A percentile compares a stretch with the other conserved stretches of the same genome.
phyloP scores from a whole-genome alignment of 768 basidiomycete genomes.

The Harrya chromipes region DNA sequence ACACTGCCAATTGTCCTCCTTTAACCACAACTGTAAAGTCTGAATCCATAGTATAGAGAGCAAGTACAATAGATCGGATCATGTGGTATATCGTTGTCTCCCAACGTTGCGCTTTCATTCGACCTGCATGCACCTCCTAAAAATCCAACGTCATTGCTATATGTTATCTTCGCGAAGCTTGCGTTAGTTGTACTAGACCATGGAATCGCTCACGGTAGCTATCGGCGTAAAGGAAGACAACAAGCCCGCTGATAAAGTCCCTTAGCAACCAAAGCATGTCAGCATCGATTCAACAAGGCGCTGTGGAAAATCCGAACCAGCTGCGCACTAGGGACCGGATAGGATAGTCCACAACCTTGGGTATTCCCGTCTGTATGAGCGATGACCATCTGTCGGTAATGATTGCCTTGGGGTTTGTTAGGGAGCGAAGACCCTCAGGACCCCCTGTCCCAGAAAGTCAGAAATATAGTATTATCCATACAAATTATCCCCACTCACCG shows the following conservation, averaged over 20 bases:
- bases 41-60: constrained; percentile 8
- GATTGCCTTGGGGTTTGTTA: constrained; percentile 88
- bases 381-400: constrained; percentile 85
- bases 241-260: constrained; percentile 50
- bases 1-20: too few species aligned
- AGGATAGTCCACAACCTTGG: constrained; percentile 83
- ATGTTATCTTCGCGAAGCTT: constrained; percentile 34
- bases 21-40: too few species aligned
- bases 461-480: constrained; percentile 5
- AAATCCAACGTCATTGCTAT: not conserved
- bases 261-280: constrained; percentile 25
- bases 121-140: not conserved
- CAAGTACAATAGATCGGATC: constrained; percentile 13
- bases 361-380: constrained; percentile 80
- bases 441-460: constrained; percentile 53
- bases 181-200: constrained; percentile 37
- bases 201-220: constrained; percentile 43
- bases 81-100: constrained; percentile 18
- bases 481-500: constrained; percentile 42
- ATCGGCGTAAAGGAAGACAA: constrained; percentile 49
- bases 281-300: not conserved
- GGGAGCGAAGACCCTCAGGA: constrained; percentile 84
- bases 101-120: not conserved
- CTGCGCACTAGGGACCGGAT: constrained; percentile 67
- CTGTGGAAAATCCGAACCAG: constrained; percentile 51